These are phyloP conservation scores for Pseudoturritis turrita DNA, from an alignment of 345 rosid species.

Conservation along the genomic window DNA sequence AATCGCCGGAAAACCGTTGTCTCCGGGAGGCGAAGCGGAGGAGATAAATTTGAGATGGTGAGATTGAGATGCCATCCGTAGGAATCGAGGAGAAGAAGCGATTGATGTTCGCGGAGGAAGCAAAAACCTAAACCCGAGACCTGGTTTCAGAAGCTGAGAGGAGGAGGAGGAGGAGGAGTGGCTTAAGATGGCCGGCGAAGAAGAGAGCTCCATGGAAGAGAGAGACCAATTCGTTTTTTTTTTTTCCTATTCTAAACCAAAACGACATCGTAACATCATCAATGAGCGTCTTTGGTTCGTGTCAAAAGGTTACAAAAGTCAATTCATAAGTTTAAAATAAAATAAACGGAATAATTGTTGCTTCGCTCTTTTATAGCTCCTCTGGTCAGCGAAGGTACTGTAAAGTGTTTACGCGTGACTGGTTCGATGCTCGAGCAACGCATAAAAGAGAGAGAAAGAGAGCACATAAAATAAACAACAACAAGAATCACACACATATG, in stretches of 20 bases:
- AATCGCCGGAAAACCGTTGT: slow-evolving; percentile 9
- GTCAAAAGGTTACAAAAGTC: not conserved
- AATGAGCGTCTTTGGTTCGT: not conserved
- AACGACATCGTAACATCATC: not conserved
- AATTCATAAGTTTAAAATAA: too few species aligned
- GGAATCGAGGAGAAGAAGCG: not conserved
- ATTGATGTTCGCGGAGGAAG: not conserved
- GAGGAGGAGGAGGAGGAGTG: not conserved
- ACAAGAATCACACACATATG: not conserved
- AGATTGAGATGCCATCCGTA: slow-evolving; percentile 11
- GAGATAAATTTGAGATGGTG: slow-evolving; percentile 10
- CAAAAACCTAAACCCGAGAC: not conserved
- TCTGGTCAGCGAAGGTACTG: not conserved
- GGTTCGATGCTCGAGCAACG: not conserved
- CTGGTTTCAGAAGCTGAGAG: slow-evolving; percentile 4
- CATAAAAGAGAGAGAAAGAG: not conserved
- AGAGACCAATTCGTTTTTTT: not conserved
- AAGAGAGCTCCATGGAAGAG: slow-evolving; percentile 10
- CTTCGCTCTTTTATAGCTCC: not conserved
- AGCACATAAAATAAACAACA: not conserved
- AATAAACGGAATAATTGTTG: fast-evolving
- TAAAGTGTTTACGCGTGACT: not conserved
- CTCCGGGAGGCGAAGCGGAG: slow-evolving; percentile 6
- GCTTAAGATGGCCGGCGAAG: slow-evolving; percentile 2
- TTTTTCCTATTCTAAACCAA: not conserved